These are phyloP conservation scores for Camellia oleifera DNA, from an alignment of 179 eudicot genomes.

Conservation along the genomic window DNA sequence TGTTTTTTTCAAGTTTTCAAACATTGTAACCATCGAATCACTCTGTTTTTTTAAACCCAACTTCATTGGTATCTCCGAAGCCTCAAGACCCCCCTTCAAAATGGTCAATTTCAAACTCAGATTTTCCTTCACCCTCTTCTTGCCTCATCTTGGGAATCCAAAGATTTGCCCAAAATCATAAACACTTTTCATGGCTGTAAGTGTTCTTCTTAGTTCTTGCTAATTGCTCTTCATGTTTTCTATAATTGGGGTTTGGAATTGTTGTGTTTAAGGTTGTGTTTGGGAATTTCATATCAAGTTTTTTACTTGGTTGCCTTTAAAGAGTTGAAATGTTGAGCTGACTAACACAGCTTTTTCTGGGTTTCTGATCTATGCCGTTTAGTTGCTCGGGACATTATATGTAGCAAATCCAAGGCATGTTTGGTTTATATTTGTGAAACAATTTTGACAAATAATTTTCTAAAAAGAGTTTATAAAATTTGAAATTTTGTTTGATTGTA, in stretches of 20 bases:
- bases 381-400: not conserved
- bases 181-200: conserved; percentile 13
- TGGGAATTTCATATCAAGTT: not conserved
- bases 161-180: not conserved
- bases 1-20: not conserved
- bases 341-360: not conserved
- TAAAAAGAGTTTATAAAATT: no score
- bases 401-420: no score
- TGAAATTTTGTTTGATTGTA: no score
- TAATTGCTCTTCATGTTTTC: not conserved
- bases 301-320: not conserved
- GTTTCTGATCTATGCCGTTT: not conserved
- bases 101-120: not conserved
- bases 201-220: not conserved
- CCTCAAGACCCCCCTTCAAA: not conserved
- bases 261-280: not conserved
- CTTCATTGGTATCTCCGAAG: not conserved
- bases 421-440: no score
- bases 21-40: conserved; percentile 2
- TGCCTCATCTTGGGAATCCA: not conserved
- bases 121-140: not conserved
- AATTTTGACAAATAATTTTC: no score
- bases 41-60: not conserved
- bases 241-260: not conserved
- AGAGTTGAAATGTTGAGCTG: not conserved